phyloP scores from a whole-genome alignment of 768 basidiomycete species.

The Serendipita vermifera region DNA sequence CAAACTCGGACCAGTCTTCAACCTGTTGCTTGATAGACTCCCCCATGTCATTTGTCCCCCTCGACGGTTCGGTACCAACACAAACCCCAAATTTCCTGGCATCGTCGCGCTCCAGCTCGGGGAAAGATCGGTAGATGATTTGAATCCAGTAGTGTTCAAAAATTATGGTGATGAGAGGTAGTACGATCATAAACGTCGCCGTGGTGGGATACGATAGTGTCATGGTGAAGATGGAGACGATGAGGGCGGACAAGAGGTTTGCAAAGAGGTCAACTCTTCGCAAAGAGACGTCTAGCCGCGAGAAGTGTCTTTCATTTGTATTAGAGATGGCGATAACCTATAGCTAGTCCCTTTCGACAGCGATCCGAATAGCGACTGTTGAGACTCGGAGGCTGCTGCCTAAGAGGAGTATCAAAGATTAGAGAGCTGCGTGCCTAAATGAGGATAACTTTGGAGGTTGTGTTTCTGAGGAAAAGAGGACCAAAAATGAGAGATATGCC shows the following conservation, averaged over 20 bases:
- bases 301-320: slow-evolving; percentile 25
- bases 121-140: slow-evolving; percentile 29
- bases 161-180: slow-evolving; percentile 26
- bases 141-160: slow-evolving; percentile 33
- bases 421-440: too few species aligned
- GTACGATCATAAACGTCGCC: slow-evolving; percentile 24
- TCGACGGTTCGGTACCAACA: too few species aligned
- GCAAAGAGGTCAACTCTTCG: slow-evolving; percentile 33
- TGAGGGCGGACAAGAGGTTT: slow-evolving; percentile 38
- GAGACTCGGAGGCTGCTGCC: slow-evolving; percentile 5
- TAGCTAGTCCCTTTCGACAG: slow-evolving; percentile 42
- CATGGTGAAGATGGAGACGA: slow-evolving; percentile 36
- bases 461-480: too few species aligned
- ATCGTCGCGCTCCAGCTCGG: slow-evolving; percentile 22
- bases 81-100: too few species aligned
- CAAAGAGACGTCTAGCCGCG: slow-evolving; percentile 32
- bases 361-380: slow-evolving; percentile 33
- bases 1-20: slow-evolving; percentile 30
- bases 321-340: slow-evolving; percentile 32
- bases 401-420: too few species aligned
- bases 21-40: background rate
- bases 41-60: slow-evolving; percentile 15
- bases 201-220: slow-evolving; percentile 25
- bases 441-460: too few species aligned
- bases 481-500: slow-evolving; percentile 26